Conservation (phyloP, 371 early-diverging fungal species). For the Rhizopus delemar region DNA sequence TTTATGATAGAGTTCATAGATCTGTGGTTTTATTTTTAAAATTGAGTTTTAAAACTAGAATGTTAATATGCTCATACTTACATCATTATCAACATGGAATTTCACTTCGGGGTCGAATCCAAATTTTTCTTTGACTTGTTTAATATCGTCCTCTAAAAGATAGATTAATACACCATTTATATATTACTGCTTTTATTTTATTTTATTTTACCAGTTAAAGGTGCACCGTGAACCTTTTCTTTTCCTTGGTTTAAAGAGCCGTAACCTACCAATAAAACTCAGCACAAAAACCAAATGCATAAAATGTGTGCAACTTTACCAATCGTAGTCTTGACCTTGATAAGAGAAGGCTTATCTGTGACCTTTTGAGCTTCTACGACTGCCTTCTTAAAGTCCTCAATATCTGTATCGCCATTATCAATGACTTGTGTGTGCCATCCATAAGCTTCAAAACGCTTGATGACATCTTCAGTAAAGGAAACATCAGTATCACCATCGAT, state of each 20-base stretch:
- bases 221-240: conserved; percentile 85
- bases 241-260: conserved; percentile 88
- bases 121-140: conserved; percentile 78
- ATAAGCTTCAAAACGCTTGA: conserved; percentile 88
- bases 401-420: conserved; percentile 83
- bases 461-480: conserved; percentile 95
- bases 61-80: conserved; percentile 13
- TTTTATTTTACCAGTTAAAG: conserved; percentile 26
- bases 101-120: conserved; percentile 79
- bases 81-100: conserved; percentile 70
- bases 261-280: conserved; percentile 49
- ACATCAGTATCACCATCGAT: conserved; percentile 94
- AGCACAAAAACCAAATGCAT: not conserved
- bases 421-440: conserved; percentile 90
- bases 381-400: conserved; percentile 70
- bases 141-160: conserved; percentile 76
- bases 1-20: conserved; percentile 69
- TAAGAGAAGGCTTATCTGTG: conserved; percentile 85
- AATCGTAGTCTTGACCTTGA: conserved; percentile 84
- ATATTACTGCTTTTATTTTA: not conserved
- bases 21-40: conserved; percentile 15
- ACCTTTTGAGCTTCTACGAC: conserved; percentile 81
- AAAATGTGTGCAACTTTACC: conserved; percentile 79
- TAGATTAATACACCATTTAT: not conserved
- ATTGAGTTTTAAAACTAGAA: not conserved